Conservation (phyloP, 2,329 filamentous ascomycete species). For the Colletotrichum sp. region DNA sequence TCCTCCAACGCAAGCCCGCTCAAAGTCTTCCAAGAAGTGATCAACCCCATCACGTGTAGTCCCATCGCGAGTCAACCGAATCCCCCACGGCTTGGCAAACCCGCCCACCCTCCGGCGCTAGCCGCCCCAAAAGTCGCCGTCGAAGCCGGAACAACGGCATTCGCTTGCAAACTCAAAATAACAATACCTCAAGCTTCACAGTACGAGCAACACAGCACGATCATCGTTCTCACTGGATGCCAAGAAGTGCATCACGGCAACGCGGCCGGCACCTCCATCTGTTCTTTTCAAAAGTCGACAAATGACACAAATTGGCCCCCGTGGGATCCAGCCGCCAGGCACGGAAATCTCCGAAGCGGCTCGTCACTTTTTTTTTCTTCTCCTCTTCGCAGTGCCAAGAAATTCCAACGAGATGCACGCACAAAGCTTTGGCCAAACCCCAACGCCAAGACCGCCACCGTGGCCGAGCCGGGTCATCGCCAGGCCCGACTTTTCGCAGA, state of each 20-base stretch:
- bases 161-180: not conserved
- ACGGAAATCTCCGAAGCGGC: slow-evolving; percentile 4
- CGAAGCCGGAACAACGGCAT: not conserved
- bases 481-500: not conserved
- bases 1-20: not conserved
- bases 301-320: not conserved
- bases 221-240: fast-evolving
- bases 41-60: not conserved
- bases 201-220: not conserved
- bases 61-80: not conserved
- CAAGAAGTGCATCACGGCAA: not conserved
- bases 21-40: not conserved
- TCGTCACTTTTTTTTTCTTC: not conserved
- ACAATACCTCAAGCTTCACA: not conserved
- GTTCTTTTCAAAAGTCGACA: not conserved
- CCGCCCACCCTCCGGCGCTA: not conserved
- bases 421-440: not conserved
- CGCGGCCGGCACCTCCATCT: not conserved
- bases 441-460: slow-evolving; percentile 7
- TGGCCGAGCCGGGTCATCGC: not conserved
- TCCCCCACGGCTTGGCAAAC: not conserved
- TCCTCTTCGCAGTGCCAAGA: not conserved
- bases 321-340: not conserved
- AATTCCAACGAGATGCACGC: no score
- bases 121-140: not conserved